Conservation (phyloP, 2,329 filamentous ascomycete genomes). For the Scedosporium apiospermum region DNA sequence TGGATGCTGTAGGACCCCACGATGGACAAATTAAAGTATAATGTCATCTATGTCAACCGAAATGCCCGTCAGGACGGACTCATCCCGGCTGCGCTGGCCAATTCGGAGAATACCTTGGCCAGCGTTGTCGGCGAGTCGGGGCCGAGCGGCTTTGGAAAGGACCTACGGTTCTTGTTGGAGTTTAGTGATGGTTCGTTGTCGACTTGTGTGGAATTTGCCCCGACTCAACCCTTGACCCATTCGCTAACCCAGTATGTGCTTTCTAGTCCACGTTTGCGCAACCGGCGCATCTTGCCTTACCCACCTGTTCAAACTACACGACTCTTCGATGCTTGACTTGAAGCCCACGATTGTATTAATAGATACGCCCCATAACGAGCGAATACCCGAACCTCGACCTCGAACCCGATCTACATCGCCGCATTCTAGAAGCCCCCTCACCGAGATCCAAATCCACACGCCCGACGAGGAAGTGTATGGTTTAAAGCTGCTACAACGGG, state of each 20-base stretch:
- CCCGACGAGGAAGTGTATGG: slow-evolving; percentile 44
- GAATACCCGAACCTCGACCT: slow-evolving; percentile 23
- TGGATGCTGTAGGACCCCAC: slow-evolving; percentile 45
- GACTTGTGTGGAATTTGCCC: neutral
- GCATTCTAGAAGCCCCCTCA: slow-evolving; percentile 24
- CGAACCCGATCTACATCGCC: slow-evolving; percentile 34
- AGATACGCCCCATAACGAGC: slow-evolving; percentile 44
- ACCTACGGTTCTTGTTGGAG: slow-evolving; percentile 39
- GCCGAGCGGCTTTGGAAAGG: slow-evolving; percentile 31
- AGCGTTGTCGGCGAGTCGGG: slow-evolving; percentile 8
- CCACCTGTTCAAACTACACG: slow-evolving; percentile 43
- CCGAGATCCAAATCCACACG: slow-evolving; percentile 29
- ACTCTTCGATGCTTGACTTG: slow-evolving; percentile 39
- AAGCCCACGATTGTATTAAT: slow-evolving; percentile 49
- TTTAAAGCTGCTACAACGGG: slow-evolving; percentile 42
- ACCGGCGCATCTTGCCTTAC: slow-evolving; percentile 43
- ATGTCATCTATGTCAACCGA: slow-evolving; percentile 52
- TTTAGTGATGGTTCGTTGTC: slow-evolving; percentile 42
- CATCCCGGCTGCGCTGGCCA: slow-evolving; percentile 19
- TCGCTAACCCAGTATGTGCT: slow-evolving; percentile 2
- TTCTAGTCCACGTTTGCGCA: slow-evolving; percentile 43
- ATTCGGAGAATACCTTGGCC: neutral
- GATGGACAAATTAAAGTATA: slow-evolving; percentile 49
- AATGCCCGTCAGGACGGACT: slow-evolving; percentile 37
- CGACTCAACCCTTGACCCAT: neutral